These are phyloP conservation scores for Glycine soja DNA, from an alignment of 306 rosid genomes.

Conservation along the genomic window DNA sequence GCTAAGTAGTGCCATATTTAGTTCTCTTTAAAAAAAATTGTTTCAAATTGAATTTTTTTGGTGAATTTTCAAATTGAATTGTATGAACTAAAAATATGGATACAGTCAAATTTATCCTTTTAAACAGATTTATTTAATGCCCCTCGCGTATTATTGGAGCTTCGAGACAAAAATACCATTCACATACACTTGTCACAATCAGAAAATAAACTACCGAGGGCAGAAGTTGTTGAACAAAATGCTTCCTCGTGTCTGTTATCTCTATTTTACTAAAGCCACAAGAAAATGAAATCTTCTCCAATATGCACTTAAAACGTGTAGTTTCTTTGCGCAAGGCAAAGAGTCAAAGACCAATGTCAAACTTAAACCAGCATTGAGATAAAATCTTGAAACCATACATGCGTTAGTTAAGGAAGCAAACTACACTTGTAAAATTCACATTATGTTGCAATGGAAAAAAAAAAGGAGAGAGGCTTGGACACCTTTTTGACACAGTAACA, in stretches of 20 bases:
- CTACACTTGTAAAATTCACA: not conserved
- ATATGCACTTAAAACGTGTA: not conserved
- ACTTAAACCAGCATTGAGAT: not conserved
- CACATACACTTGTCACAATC: too few species aligned
- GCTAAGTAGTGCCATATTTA: too few species aligned
- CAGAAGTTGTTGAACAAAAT: conserved; percentile 41
- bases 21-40: too few species aligned
- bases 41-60: too few species aligned
- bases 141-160: too few species aligned
- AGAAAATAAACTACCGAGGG: not conserved
- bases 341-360: not conserved
- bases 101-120: too few species aligned
- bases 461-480: not conserved
- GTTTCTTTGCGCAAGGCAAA: conserved; percentile 6
- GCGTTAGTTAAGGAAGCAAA: not conserved
- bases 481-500: not conserved
- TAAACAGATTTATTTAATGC: too few species aligned
- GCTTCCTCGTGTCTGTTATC: not conserved
- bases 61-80: too few species aligned
- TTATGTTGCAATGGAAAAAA: not conserved
- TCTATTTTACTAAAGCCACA: not conserved
- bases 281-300: not conserved
- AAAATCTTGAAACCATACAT: not conserved
- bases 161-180: too few species aligned
- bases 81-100: too few species aligned